Evolutionary conservation across 805 yeast genomes (phyloP).

Genomic region (Zygoascus bituminiphila): DNA sequence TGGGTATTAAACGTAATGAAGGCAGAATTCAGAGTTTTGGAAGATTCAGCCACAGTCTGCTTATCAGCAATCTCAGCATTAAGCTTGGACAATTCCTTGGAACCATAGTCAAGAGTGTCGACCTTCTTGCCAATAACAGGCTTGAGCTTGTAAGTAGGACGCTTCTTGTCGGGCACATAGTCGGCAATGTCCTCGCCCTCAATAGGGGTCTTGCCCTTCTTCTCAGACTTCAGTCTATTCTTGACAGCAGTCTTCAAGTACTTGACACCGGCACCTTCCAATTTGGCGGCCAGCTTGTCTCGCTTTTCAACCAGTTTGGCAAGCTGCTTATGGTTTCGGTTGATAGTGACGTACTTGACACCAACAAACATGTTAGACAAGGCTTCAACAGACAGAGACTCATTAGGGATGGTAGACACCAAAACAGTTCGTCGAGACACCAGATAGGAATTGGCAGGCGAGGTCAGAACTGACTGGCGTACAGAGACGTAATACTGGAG

Average conservation of each 20-base stretch:
- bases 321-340: conserved; percentile 53
- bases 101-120: conserved; percentile 68
- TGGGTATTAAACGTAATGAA: conserved; percentile 78
- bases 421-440: conserved; percentile 74
- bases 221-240: conserved; percentile 53
- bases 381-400: conserved; percentile 61
- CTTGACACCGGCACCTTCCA: conserved; percentile 60
- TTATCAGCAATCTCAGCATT: conserved; percentile 53
- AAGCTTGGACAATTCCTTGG: conserved; percentile 57
- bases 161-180: conserved; percentile 63
- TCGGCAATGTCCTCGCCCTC: conserved; percentile 19
- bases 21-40: conserved; percentile 70
- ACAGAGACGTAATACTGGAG: conserved; percentile 66
- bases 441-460: conserved; percentile 71
- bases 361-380: conserved; percentile 72
- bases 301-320: conserved; percentile 51
- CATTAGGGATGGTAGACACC: conserved; percentile 75
- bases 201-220: conserved; percentile 41
- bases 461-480: conserved; percentile 67
- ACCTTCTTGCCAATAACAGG: conserved; percentile 76
- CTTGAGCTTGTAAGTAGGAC: conserved; percentile 74
- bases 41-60: conserved; percentile 47
- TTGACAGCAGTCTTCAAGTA: conserved; percentile 57
- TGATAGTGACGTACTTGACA: conserved; percentile 72
- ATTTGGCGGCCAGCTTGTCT: conserved; percentile 44